Base-by-base conservation (phyloP, 495 filamentous ascomycete genomes). In the Xylaria grammica region DNA sequence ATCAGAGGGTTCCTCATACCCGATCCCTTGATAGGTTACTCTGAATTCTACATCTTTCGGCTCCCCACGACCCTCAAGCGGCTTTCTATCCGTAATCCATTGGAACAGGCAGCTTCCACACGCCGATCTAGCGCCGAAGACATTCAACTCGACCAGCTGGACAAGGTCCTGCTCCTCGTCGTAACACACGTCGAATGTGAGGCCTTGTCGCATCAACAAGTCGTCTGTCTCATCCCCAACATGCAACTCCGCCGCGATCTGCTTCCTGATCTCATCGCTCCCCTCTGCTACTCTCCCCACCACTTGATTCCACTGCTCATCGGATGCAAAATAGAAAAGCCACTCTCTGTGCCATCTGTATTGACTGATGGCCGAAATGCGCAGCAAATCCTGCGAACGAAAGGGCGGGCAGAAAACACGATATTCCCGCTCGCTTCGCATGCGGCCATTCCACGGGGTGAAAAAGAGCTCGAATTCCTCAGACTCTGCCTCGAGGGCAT, bases 331-430 rank as follows among this genome's bases (percentile, higher is more conserved):
- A 17, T 53, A 52, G 60, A 72, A 73, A 36, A 66, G 53, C 74
- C 75, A 79, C 10, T 58, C 63, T 36, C 30, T 58, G 52, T 72
- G 66, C 76, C 75, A 79, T 29, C 68, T 32, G 46, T 78, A 77
- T 56, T 77, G 73, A 26, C 75, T 78, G 29, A 75, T 71, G 19
- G 65, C 74, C 3, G 72, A 65, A n/a, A 77, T 72, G 40, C 57
- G 59, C 24, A 59, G 45, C 1, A 30, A 42, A 32, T 56, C 38
- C 19, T 2, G n/a, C 8, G 22, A 6, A 7, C 9, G 13, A 15
- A 45, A 62, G 1, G 74, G 69, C 6, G 62, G 32, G 57, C 75
- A 78, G 54, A 74, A 79, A 15, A 77, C 72, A 8, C 75, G 68
- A 54, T 78, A 78, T 52, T 75, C 70, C 4, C 62, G 38, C 8